phyloP scores from a whole-genome alignment of 164 flowering plant genomes.

The Tinospora cordifolia region DNA sequence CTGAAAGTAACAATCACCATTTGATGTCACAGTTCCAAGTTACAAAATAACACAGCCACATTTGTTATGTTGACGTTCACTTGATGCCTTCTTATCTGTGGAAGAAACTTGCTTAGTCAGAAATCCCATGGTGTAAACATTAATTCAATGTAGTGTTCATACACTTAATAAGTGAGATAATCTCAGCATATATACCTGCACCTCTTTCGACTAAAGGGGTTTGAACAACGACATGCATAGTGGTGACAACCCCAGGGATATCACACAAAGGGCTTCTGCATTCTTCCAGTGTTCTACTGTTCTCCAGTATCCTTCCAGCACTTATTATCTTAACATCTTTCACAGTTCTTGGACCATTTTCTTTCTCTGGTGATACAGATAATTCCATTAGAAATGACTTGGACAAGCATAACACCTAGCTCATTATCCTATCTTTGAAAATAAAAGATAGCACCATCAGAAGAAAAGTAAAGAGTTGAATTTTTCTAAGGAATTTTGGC shows the following conservation, averaged over 20 bases:
- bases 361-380: conserved; percentile 44
- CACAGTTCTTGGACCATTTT: conserved; percentile 72
- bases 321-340: conserved; percentile 75
- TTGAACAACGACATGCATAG: conserved; percentile 85
- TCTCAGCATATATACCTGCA: conserved; percentile 12
- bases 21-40: conserved; percentile 14
- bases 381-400: not conserved
- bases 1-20: conserved; percentile 17
- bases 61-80: conserved; percentile 39
- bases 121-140: not conserved
- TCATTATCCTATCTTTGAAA: not conserved
- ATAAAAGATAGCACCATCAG: not conserved
- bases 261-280: conserved; percentile 69
- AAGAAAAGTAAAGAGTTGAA: not conserved
- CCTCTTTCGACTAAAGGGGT: conserved; percentile 55
- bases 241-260: conserved; percentile 71
- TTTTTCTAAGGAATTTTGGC: not conserved
- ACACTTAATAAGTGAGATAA: not conserved
- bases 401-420: not conserved
- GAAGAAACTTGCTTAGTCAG: not conserved
- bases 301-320: conserved; percentile 75
- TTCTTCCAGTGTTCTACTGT: conserved; percentile 65
- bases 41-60: conserved; percentile 66
- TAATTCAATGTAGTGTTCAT: not conserved
- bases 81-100: conserved; percentile 51